Evolutionary conservation across 1,139 yeast species (phyloP), one percentile per base, ranked within the genome.

Genomic region (Zygosaccharomyces pseudobailii): DNA sequence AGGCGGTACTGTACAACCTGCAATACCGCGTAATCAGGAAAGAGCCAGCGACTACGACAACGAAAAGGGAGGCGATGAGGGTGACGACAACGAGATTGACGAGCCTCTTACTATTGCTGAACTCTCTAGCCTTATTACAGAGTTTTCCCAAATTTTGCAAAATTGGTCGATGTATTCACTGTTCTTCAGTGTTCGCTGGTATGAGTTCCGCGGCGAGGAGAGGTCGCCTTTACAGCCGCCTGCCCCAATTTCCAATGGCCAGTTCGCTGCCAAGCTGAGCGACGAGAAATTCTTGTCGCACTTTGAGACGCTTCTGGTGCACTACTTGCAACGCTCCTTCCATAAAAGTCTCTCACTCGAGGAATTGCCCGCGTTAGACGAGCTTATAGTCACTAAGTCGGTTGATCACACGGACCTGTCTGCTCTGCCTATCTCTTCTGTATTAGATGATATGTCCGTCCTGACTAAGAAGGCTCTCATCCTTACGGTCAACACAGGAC

Each of bases 161-260:
- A 82, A 89, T 53, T 92, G 98, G 97, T 74, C 87, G 6, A 75
- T 88, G 64, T 94, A 89, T 65, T 76, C 87, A 51, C 80, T 80
- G 59, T 92, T 89, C 58, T 75, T 87, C 55, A 78, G 87, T 1
- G 73, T 77, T 28, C 78, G 84, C 52, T 87, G 87, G 80, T 72
- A 71, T 42, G 78, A 73, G 45, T 75, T 63, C 39, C 48, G 70
- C 42, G 53, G 58, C n/a, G 55, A 55, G 1, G 49, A 57, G 7
- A 56, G 58, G 21, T 48, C 53, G 19, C 53, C 22, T 44, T 55
- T 76, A 28, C 61, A 63, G 30, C 56, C 78, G 30, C 88, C 89
- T 2, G 64, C 69, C 36, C 76, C 87, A 4, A 71, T 89, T 4
- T 43, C 69, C 2, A 71, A 78, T n/a, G 82, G 94, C 43, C 73